These are phyloP conservation scores for Abelmoschus esculentus DNA, from an alignment of 345 rosid genomes.

Conservation along the genomic window DNA sequence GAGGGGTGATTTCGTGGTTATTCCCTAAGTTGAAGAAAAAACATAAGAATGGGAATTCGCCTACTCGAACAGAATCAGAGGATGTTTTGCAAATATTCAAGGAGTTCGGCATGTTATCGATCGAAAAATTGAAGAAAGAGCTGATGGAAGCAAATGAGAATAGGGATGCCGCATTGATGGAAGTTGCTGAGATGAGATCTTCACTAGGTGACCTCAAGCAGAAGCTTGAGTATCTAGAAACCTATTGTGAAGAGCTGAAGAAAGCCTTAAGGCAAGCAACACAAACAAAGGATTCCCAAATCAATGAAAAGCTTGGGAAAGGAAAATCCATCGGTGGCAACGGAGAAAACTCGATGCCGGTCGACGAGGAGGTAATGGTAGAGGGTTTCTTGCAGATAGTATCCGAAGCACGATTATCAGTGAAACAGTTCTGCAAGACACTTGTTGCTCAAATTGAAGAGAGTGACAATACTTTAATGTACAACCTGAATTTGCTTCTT, in stretches of 20 bases:
- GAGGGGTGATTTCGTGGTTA: conserved; percentile 72
- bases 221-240: conserved; percentile 79
- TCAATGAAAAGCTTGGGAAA: conserved; percentile 26
- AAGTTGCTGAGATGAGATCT: conserved; percentile 72
- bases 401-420: conserved; percentile 84
- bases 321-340: conserved; percentile 32
- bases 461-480: conserved; percentile 42
- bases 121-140: conserved; percentile 66
- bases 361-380: conserved; percentile 73
- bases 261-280: conserved; percentile 66
- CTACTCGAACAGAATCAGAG: conserved; percentile 65
- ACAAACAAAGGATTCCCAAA: conserved; percentile 25
- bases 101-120: conserved; percentile 47
- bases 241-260: conserved; percentile 75
- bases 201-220: conserved; percentile 61
- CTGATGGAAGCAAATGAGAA: conserved; percentile 68
- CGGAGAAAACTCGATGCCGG: conserved; percentile 51
- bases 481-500: conserved; percentile 56
- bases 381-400: conserved; percentile 92
- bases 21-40: conserved; percentile 75
- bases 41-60: conserved; percentile 53
- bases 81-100: conserved; percentile 60
- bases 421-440: conserved; percentile 87
- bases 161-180: conserved; percentile 62
- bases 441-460: conserved; percentile 65